These are phyloP conservation scores for Stenogyne calaminthoides DNA, from an alignment of 305 asterid species.

Conservation along the genomic window DNA sequence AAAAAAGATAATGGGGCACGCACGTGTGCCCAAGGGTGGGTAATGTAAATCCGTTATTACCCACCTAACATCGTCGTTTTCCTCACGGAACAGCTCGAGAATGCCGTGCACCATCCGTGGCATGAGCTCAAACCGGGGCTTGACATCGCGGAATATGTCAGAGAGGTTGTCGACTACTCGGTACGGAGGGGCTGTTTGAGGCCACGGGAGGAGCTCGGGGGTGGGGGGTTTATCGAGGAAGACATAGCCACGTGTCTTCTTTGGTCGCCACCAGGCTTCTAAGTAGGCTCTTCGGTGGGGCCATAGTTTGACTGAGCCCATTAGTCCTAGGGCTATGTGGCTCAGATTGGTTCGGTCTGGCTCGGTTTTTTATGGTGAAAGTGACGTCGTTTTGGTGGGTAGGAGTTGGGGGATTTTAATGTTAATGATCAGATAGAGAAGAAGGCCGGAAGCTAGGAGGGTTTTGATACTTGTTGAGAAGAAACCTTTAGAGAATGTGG, in stretches of 20 bases:
- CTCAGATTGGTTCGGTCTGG: constrained; percentile 40
- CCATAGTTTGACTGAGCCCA: constrained; percentile 64
- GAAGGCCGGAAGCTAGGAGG: constrained; percentile 25
- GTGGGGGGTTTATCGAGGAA: constrained; percentile 56
- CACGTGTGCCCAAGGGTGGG: too few species aligned
- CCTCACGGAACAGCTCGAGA: constrained; percentile 60
- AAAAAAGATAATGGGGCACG: too few species aligned
- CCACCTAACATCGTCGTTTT: constrained; percentile 58
- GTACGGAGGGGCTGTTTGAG: constrained; percentile 64
- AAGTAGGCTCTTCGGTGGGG: constrained; percentile 49
- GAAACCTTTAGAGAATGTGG: too few species aligned
- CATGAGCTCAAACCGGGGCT: constrained; percentile 42
- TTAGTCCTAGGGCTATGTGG: constrained; percentile 67
- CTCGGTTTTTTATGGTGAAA: neutral
- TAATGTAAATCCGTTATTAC: neutral
- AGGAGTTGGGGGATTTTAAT: constrained; percentile 8
- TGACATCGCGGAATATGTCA: constrained; percentile 18
- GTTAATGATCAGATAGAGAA: constrained; percentile 10
- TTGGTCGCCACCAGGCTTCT: constrained; percentile 87
- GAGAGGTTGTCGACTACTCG: constrained; percentile 52
- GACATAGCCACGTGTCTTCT: constrained; percentile 53
- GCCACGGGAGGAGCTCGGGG: constrained; percentile 68
- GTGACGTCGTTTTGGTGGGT: constrained; percentile 20
- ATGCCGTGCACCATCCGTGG: constrained; percentile 72
- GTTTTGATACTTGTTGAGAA: constrained; percentile 13